Conservation (phyloP, 1,284 basidiomycete species). For the Sutorius eximius region DNA sequence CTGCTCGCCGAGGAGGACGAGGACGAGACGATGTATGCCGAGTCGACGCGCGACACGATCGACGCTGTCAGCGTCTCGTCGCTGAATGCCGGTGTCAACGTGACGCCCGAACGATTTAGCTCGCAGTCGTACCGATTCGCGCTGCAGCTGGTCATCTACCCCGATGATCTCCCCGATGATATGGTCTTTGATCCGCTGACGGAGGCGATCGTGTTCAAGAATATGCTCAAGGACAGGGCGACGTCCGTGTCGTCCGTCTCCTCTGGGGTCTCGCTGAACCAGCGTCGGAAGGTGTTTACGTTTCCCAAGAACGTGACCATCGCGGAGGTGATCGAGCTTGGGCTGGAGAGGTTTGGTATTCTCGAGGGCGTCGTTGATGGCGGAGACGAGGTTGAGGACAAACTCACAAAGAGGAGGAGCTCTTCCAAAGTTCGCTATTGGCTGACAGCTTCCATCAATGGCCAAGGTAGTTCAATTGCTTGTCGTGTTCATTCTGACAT, state of each 20-base stretch:
- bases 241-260: conserved; percentile 44
- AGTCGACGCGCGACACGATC: conserved; percentile 36
- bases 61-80: conserved; percentile 41
- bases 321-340: conserved; percentile 92
- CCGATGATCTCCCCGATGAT: conserved; percentile 89
- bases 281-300: conserved; percentile 76
- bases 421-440: conserved; percentile 78
- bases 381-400: conserved; percentile 95
- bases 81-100: conserved; percentile 43
- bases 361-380: conserved; percentile 95
- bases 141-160: conserved; percentile 82
- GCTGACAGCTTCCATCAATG: conserved; percentile 58
- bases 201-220: conserved; percentile 85
- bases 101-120: conserved; percentile 70
- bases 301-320: conserved; percentile 94
- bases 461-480: conserved; percentile 51
- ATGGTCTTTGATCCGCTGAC: conserved; percentile 91
- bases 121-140: conserved; percentile 83
- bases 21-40: conserved; percentile 53
- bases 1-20: conserved; percentile 32
- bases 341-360: conserved; percentile 90
- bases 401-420: conserved; percentile 79
- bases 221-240: conserved; percentile 57
- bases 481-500: neutral
- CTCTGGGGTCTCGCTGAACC: conserved; percentile 55